phyloP scores from a whole-genome alignment of 192 early-diverging fungal species.

The Diversispora eburnea region DNA sequence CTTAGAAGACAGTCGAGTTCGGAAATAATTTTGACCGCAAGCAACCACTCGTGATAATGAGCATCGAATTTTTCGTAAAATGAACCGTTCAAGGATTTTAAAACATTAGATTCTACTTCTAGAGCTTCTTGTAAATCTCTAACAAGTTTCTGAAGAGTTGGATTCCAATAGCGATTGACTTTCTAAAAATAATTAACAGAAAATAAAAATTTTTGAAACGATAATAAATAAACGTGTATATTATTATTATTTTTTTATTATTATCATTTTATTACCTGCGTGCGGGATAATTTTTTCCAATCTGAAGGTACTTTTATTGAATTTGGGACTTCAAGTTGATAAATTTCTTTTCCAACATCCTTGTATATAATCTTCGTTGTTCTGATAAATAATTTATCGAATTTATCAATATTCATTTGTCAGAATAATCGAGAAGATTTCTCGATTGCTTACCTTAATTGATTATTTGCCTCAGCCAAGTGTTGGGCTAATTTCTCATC shows the following conservation, averaged over 20 bases:
- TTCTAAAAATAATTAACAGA: slow-evolving; percentile 36
- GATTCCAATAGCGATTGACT: slow-evolving; percentile 83
- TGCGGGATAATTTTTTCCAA: slow-evolving; percentile 77
- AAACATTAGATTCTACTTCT: slow-evolving; percentile 73
- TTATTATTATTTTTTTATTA: neutral
- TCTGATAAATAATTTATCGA: slow-evolving; percentile 27
- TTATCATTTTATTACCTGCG: slow-evolving; percentile 47
- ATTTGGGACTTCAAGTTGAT: slow-evolving; percentile 86
- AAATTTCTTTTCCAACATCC: slow-evolving; percentile 93
- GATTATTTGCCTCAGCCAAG: slow-evolving; percentile 59
- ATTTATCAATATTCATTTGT: neutral
- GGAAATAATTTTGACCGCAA: slow-evolving; percentile 67
- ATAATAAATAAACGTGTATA: neutral
- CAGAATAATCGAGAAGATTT: neutral
- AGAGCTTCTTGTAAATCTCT: slow-evolving; percentile 72
- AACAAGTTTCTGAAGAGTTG: slow-evolving; percentile 59
- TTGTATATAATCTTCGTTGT: slow-evolving; percentile 71
- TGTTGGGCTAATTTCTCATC: slow-evolving; percentile 66
- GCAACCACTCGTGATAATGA: slow-evolving; percentile 67
- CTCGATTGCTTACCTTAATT: slow-evolving; percentile 53
- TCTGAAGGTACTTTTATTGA: slow-evolving; percentile 67
- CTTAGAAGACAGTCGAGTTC: slow-evolving; percentile 86
- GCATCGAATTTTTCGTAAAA: slow-evolving; percentile 86
- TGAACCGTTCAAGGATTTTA: slow-evolving; percentile 66
- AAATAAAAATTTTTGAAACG: neutral